A percentile compares a stretch with the other conserved stretches of the same genome.
These are phyloP conservation scores for Calocybe indica DNA, from an alignment of 768 basidiomycete species.

Conservation along the genomic window DNA sequence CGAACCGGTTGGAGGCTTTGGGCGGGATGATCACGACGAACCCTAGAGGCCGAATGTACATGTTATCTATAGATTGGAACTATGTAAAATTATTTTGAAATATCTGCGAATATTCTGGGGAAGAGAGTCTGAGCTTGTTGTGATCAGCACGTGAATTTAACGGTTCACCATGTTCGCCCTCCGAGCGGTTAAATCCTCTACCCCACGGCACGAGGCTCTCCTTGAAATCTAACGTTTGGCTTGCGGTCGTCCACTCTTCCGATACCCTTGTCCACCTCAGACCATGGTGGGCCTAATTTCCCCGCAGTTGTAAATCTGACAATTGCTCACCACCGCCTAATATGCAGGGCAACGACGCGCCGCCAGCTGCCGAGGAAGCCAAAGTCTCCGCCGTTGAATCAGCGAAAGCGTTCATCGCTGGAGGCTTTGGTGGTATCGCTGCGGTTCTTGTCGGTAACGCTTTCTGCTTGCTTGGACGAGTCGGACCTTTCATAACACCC, in stretches of 20 bases:
- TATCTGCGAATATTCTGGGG: no score
- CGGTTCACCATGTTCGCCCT: no score
- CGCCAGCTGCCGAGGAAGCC: conserved; percentile 24
- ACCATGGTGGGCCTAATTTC: no score
- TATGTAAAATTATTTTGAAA: neutral
- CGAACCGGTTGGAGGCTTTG: conserved; percentile 84
- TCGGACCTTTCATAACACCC: neutral
- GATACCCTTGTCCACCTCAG: no score
- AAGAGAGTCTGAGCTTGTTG: no score
- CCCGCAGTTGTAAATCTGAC: no score
- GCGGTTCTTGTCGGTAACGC: conserved; percentile 86
- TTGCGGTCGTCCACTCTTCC: no score
- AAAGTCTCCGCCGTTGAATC: conserved; percentile 39
- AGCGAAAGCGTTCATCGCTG: conserved; percentile 84
- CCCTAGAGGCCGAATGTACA: conserved; percentile 10
- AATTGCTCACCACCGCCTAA: neutral
- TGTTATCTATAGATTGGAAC: neutral
- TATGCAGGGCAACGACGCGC: conserved; percentile 28
- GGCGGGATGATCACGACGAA: conserved; percentile 39
- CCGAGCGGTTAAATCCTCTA: no score
- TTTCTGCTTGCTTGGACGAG: neutral
- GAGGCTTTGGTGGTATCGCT: conserved; percentile 85
- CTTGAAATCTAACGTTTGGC: no score
- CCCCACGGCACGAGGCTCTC: no score
- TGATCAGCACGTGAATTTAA: no score